Evolutionary conservation across 257 asterid genomes (phyloP).

Genomic region (Solanum tarapatanum): DNA sequence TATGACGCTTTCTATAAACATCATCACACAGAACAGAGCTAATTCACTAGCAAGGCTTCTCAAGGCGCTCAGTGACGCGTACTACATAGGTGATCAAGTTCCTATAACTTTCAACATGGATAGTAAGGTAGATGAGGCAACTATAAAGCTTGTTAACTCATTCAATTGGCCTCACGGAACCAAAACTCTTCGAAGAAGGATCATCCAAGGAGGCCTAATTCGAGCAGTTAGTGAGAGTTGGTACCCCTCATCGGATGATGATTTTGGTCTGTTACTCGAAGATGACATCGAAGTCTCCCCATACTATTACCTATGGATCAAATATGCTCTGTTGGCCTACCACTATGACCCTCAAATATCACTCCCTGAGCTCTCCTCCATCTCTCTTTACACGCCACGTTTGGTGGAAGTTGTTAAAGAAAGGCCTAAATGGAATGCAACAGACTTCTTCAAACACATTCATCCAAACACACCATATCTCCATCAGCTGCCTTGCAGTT

Average conservation of each 20-base stretch:
- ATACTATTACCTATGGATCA: conserved; percentile 84
- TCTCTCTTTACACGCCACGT: conserved; percentile 87
- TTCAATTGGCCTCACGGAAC: conserved; percentile 89
- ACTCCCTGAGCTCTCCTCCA: conserved; percentile 75
- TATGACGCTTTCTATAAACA: conserved; percentile 65
- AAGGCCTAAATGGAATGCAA: conserved; percentile 90
- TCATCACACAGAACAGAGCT: conserved; percentile 74
- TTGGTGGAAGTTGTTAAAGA: conserved; percentile 90
- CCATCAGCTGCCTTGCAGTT: conserved; percentile 88
- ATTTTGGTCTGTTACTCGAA: conserved; percentile 74
- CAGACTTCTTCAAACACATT: conserved; percentile 52
- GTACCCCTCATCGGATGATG: conserved; percentile 86
- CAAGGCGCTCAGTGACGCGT: conserved; percentile 62
- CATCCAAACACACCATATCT: conserved; percentile 96
- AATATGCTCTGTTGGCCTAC: conserved; percentile 65
- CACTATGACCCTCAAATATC: conserved; percentile 85
- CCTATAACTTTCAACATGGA: conserved; percentile 85
- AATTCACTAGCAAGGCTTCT: conserved; percentile 60
- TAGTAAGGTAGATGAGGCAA: conserved; percentile 69
- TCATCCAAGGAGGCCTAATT: conserved; percentile 90
- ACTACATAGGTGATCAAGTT: conserved; percentile 71
- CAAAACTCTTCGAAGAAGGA: conserved; percentile 56
- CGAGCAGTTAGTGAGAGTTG: conserved; percentile 93
- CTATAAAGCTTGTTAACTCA: conserved; percentile 51
- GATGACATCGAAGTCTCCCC: conserved; percentile 96